Conservation (phyloP, 768 basidiomycete genomes). For the Phallus indusiatus region DNA sequence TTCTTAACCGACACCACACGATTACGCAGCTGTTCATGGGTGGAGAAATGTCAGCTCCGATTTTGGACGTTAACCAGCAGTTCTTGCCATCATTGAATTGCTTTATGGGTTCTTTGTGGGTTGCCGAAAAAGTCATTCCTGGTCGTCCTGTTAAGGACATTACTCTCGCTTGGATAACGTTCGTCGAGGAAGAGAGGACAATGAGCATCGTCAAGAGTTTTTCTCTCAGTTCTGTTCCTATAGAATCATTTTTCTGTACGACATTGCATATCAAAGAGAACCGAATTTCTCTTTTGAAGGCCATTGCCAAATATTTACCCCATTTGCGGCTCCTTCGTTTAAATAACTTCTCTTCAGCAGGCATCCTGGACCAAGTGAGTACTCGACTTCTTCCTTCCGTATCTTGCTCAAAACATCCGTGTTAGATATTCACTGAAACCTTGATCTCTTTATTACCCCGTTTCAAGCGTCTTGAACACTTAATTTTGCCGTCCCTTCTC, state of each 20-base stretch:
- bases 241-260: background rate
- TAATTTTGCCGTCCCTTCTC: too few species aligned
- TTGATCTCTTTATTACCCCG: too few species aligned
- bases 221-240: background rate
- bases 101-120: conserved; percentile 51
- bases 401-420: too few species aligned
- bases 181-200: background rate
- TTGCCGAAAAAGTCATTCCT: conserved; percentile 51
- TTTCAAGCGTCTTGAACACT: too few species aligned
- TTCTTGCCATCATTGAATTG: conserved; percentile 40
- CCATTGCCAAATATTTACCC: background rate
- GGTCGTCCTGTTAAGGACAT: conserved; percentile 39
- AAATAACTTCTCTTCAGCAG: too few species aligned
- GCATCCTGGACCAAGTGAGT: too few species aligned
- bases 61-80: conserved; percentile 27
- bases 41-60: background rate
- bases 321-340: background rate
- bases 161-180: background rate
- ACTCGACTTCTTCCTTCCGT: too few species aligned
- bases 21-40: background rate
- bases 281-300: background rate
- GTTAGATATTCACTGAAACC: too few species aligned
- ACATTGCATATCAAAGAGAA: background rate
- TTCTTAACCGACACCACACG: background rate
- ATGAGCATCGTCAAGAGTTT: background rate